Evolutionary conservation across 2,329 filamentous ascomycete genomes (phyloP).

Genomic region (Alternaria sp.): DNA sequence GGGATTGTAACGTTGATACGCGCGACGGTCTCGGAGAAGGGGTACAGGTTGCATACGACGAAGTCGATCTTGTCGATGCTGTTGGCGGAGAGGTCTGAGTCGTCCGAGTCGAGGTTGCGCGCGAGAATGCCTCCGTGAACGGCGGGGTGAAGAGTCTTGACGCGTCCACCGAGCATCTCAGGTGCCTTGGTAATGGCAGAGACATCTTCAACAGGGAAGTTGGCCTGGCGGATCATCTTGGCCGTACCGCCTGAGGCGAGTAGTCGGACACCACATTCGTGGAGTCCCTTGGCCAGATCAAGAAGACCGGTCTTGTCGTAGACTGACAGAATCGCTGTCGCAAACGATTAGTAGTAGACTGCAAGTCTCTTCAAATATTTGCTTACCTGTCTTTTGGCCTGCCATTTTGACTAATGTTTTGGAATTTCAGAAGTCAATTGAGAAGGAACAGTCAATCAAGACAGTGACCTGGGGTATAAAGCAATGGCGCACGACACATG

Average conservation of each 20-base stretch:
- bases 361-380: background rate
- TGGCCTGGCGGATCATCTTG: slow-evolving; percentile 95
- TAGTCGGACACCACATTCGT: slow-evolving; percentile 60
- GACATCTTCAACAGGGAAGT: slow-evolving; percentile 96
- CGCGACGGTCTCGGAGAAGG: slow-evolving; percentile 97
- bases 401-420: slow-evolving; percentile 37
- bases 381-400: slow-evolving; percentile 49
- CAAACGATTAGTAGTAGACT: slow-evolving; percentile 12
- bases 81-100: slow-evolving; percentile 80
- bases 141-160: slow-evolving; percentile 96
- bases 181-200: slow-evolving; percentile 94
- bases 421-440: slow-evolving; percentile 23
- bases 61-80: slow-evolving; percentile 55
- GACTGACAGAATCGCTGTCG: slow-evolving; percentile 87
- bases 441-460: slow-evolving; percentile 15
- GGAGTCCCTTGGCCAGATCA: slow-evolving; percentile 50
- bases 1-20: slow-evolving; percentile 97
- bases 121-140: slow-evolving; percentile 87
- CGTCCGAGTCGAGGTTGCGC: slow-evolving; percentile 90
- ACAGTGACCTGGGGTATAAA: slow-evolving; percentile 30
- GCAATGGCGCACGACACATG: slow-evolving; percentile 23
- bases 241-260: slow-evolving; percentile 95
- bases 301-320: slow-evolving; percentile 88
- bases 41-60: slow-evolving; percentile 92
- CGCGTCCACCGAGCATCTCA: slow-evolving; percentile 91